Conservation (phyloP, 352 stramenopile genomes). For the Pythium diclinum region DNA sequence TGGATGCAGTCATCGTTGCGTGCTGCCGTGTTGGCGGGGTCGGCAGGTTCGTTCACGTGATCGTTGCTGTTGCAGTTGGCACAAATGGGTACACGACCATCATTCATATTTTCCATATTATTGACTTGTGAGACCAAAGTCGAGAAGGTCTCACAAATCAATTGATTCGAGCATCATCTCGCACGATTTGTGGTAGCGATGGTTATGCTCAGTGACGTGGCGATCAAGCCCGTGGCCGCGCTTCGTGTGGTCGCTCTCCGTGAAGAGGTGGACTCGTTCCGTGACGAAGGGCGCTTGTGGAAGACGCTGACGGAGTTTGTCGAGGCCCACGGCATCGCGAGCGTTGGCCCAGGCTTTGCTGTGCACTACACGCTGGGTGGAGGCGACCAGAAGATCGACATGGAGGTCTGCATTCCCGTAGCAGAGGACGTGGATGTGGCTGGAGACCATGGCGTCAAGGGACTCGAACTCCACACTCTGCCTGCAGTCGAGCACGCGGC, state of each 20-base stretch:
- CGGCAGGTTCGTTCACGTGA: neutral
- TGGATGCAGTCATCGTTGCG: neutral
- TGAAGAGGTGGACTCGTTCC: conserved; percentile 10
- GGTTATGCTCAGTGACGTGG: neutral
- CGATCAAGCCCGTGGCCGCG: conserved; percentile 2
- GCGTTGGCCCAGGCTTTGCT: conserved; percentile 1
- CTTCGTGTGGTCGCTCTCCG: conserved; percentile 2
- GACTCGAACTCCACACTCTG: neutral
- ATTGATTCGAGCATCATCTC: neutral
- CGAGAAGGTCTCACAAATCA: neutral
- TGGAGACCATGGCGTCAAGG: neutral
- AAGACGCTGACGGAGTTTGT: conserved; percentile 5
- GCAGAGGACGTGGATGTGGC: neutral
- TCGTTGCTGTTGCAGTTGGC: conserved; percentile 2
- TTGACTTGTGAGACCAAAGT: neutral
- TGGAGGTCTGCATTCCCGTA: conserved; percentile 12
- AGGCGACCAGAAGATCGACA: conserved; percentile 8
- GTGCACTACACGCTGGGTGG: conserved; percentile 9
- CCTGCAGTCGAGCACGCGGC: neutral
- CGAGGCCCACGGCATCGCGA: neutral
- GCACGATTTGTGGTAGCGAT: neutral
- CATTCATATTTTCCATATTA: neutral
- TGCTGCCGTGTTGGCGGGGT: neutral
- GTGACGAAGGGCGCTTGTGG: conserved; percentile 5
- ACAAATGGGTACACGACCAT: conserved; percentile 1